Evolutionary conservation across 2,329 filamentous ascomycete genomes (phyloP).

Genomic region (Hypoxylon sp.): DNA sequence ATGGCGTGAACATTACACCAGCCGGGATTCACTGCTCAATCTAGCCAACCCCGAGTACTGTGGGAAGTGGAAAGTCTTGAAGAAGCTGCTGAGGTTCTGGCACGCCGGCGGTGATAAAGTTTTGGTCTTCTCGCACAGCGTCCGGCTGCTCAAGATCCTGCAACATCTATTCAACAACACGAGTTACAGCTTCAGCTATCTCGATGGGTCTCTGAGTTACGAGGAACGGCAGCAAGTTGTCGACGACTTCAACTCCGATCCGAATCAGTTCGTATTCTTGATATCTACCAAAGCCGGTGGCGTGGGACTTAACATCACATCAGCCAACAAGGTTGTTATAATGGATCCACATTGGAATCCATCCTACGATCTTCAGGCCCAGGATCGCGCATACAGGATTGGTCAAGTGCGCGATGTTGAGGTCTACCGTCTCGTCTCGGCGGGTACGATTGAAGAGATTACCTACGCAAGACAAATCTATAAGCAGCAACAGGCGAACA

Average conservation of each 20-base stretch:
- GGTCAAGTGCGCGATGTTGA: constrained; percentile 94
- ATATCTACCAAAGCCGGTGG: constrained; percentile 95
- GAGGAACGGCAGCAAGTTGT: constrained; percentile 86
- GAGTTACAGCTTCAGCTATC: constrained; percentile 89
- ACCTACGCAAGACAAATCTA: constrained; percentile 98
- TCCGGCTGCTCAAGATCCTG: constrained; percentile 85
- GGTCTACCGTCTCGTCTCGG: constrained; percentile 90
- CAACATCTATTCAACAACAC: constrained; percentile 88
- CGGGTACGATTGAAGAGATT: constrained; percentile 95
- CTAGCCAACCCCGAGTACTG: constrained; percentile 92
- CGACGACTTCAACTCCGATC: constrained; percentile 90
- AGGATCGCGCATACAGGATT: constrained; percentile 96
- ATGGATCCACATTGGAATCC: constrained; percentile 99
- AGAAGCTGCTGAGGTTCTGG: constrained; percentile 90
- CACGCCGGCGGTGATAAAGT: constrained; percentile 92
- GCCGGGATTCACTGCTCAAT: constrained; percentile 82
- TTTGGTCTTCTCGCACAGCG: constrained; percentile 93
- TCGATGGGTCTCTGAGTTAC: constrained; percentile 87
- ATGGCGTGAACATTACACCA: constrained; percentile 80
- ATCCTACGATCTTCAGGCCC: constrained; percentile 91
- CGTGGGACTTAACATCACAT: constrained; percentile 95
- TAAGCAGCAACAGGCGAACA: constrained; percentile 98
- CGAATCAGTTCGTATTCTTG: constrained; percentile 90
- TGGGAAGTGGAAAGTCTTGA: constrained; percentile 95
- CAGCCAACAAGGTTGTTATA: constrained; percentile 97